Percentiles rank a stretch among this genome's conserved stretches.
These are phyloP conservation scores for Sporothrix curviconia DNA, from an alignment of 2,329 filamentous ascomycete genomes.

Conservation along the genomic window DNA sequence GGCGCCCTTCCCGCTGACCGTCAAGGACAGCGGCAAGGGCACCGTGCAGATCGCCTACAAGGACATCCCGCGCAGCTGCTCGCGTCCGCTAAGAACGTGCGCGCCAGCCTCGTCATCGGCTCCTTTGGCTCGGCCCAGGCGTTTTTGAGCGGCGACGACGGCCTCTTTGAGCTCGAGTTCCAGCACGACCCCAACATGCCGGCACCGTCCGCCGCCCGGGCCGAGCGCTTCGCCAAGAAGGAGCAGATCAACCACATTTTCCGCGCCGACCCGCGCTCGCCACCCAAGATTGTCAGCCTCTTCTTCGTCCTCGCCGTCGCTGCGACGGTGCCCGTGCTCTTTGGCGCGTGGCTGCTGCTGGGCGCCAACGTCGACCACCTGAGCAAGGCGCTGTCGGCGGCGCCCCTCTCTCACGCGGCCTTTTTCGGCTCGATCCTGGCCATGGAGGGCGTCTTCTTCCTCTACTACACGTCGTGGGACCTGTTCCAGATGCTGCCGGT, in stretches of 20 bases:
- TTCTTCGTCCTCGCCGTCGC: slow-evolving; percentile 69
- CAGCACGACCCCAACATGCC: slow-evolving; percentile 56
- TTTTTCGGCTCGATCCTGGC: slow-evolving; percentile 84
- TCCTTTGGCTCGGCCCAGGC: slow-evolving; percentile 73
- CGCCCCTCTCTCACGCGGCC: slow-evolving; percentile 71
- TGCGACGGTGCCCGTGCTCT: slow-evolving; percentile 65
- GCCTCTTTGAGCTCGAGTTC: slow-evolving; percentile 67
- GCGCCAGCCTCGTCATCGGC: slow-evolving; percentile 75
- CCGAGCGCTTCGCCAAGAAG: slow-evolving; percentile 76
- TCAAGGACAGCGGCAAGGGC: slow-evolving; percentile 85
- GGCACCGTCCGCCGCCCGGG: slow-evolving; percentile 52
- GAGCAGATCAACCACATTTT: slow-evolving; percentile 89
- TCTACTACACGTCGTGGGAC: slow-evolving; percentile 91
- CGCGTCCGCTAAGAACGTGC: slow-evolving; percentile 57
- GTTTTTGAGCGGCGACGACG: slow-evolving; percentile 44
- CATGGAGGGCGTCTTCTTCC: slow-evolving; percentile 87
- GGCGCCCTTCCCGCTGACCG: slow-evolving; percentile 72
- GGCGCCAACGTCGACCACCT: slow-evolving; percentile 80
- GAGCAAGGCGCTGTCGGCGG: slow-evolving; percentile 63
- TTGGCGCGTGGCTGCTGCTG: slow-evolving; percentile 63
- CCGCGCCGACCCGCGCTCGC: slow-evolving; percentile 69
- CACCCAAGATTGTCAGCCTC: slow-evolving; percentile 71
- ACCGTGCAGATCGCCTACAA: slow-evolving; percentile 79
- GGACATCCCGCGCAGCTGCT: slow-evolving; percentile 84
- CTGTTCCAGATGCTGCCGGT: slow-evolving; percentile 82